Evolutionary conservation across 2,329 filamentous ascomycete species (phyloP).

Genomic region (Onygenales sp.): DNA sequence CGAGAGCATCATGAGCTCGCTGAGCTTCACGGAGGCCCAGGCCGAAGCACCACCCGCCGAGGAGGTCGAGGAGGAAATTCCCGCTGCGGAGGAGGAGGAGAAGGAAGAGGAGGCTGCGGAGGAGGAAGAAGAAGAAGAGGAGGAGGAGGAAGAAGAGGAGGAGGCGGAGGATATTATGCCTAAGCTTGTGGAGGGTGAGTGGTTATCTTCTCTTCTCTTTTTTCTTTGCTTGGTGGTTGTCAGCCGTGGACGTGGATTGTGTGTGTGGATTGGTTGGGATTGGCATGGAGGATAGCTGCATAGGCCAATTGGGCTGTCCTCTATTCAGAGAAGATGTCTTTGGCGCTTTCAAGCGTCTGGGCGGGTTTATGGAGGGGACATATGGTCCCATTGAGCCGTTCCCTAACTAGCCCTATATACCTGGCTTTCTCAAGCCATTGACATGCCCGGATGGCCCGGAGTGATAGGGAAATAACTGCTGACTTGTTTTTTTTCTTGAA

Average conservation of each 20-base stretch:
- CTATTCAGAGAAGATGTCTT: too few species aligned
- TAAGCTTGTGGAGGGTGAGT: conserved; percentile 83
- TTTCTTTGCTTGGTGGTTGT: neutral
- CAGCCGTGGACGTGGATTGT: neutral
- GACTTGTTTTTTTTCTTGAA: neutral
- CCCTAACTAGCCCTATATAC: too few species aligned
- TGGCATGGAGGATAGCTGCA: neutral
- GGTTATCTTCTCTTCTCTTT: conserved; percentile 2
- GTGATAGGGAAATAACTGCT: neutral
- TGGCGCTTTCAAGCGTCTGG: too few species aligned
- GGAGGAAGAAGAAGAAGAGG: conserved; percentile 52
- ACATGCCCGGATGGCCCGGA: too few species aligned
- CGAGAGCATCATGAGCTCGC: conserved; percentile 56
- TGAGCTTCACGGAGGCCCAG: conserved; percentile 51
- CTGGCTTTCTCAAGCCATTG: too few species aligned
- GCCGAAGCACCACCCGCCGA: conserved; percentile 49
- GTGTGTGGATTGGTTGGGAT: neutral
- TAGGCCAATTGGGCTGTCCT: too few species aligned
- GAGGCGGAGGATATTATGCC: conserved; percentile 81
- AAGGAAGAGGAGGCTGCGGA: conserved; percentile 42
- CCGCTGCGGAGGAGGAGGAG: conserved; percentile 35
- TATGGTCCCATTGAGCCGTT: too few species aligned
- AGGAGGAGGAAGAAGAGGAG: conserved; percentile 66
- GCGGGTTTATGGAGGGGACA: too few species aligned
- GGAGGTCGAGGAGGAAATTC: conserved; percentile 23